Evolutionary conservation across 2,329 filamentous ascomycete genomes (phyloP).

Genomic region (Sporothrix schenckii): DNA sequence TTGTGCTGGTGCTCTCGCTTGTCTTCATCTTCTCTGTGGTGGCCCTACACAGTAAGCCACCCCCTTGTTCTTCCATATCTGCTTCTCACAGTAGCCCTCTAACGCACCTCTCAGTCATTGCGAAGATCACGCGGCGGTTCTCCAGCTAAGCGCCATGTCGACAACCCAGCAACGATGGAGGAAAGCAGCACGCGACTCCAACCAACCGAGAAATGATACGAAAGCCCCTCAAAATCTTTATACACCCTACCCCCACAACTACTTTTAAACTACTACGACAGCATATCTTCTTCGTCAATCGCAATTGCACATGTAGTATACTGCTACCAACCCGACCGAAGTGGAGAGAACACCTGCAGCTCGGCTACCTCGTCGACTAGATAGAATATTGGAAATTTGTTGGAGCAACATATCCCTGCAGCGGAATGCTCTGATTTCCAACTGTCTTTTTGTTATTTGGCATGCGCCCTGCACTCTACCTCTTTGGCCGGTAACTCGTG

Average conservation of each 20-base stretch:
- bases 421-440: neutral
- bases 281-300: neutral
- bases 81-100: constrained; percentile 13
- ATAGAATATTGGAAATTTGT: neutral
- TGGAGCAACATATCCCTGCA: constrained; percentile 9
- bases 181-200: neutral
- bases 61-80: neutral
- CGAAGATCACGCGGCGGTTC: constrained; percentile 39
- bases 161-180: neutral
- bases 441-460: neutral
- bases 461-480: neutral
- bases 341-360: no score
- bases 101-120: constrained; percentile 34
- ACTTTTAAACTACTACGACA: neutral
- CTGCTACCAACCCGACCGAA: neutral
- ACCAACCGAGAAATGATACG: neutral
- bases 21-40: constrained; percentile 99
- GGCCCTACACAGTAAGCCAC: constrained; percentile 86
- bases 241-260: neutral
- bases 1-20: constrained; percentile 92
- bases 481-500: neutral
- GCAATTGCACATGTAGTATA: neutral
- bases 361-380: neutral
- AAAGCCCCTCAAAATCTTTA: neutral
- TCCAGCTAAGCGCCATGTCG: constrained; percentile 37